Conservation (phyloP, 2,329 filamentous ascomycete genomes). For the Scedosporium dehoogii region DNA sequence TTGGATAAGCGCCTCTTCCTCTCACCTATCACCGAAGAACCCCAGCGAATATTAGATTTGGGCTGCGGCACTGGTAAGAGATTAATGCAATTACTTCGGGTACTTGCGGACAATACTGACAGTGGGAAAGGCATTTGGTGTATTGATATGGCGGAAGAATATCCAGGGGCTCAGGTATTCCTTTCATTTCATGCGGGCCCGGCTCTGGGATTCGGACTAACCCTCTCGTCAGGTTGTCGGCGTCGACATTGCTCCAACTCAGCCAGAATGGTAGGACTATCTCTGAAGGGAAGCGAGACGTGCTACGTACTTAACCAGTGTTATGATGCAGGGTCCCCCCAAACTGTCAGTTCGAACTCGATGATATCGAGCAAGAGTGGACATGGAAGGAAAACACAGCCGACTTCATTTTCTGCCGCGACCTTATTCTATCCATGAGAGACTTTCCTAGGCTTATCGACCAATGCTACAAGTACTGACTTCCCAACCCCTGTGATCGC, state of each 20-base stretch:
- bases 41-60: slow-evolving; percentile 44
- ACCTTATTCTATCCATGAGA: slow-evolving; percentile 29
- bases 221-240: slow-evolving; percentile 10
- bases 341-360: slow-evolving; percentile 54
- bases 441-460: slow-evolving; percentile 22
- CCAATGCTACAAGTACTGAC: slow-evolving; percentile 21
- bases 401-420: slow-evolving; percentile 49
- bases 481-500: slow-evolving; percentile 14
- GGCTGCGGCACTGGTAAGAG: slow-evolving; percentile 35
- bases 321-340: slow-evolving; percentile 30
- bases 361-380: slow-evolving; percentile 44
- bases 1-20: slow-evolving; percentile 10
- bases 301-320: too few species aligned
- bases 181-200: too few species aligned
- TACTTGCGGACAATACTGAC: too few species aligned
- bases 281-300: neutral
- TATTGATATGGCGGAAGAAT: slow-evolving; percentile 28
- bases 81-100: too few species aligned
- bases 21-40: slow-evolving; percentile 21
- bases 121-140: slow-evolving; percentile 18
- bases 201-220: too few species aligned
- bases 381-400: slow-evolving; percentile 37
- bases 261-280: slow-evolving; percentile 13
- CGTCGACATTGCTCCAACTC: slow-evolving; percentile 16
- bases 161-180: slow-evolving; percentile 12